Base-by-base conservation (phyloP, 805 yeast genomes). In the Pichia exigua region DNA sequence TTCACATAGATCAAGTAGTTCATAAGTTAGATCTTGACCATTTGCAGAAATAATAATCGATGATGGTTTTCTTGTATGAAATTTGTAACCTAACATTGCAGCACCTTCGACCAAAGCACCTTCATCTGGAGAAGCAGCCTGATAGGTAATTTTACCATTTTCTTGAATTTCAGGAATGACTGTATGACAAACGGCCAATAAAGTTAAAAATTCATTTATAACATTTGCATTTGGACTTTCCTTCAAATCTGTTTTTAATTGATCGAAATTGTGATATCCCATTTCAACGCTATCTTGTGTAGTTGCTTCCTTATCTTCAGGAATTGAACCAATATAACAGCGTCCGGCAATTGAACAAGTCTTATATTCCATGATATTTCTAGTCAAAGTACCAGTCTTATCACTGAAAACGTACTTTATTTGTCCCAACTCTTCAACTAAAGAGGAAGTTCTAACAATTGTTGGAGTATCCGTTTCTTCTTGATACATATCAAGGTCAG, bases 71-170 rank as follows among this genome's bases (percentile, higher is more conserved):
- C 99, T 85, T 45, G 89, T 81, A 9, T 79, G 77, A 65, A 94
- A 95, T 56, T 77, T 82, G 65, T 85, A 94, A 0, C 97, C 98
- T 45, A 92, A 71, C 61, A 74, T 75, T 0, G 97, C 94, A 18
- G 96, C 98, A 53, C 99, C 99, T 61, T 91, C 90, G 2, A 94
- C 99, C 55, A 94, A 74, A 0, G 99, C 99, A 48, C 99, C 99
- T 73, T 95, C 99, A 71, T 94, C 99, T 0, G 99, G 99, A 0
- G 98, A 91, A 0, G 99, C 97, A 1, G 99, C 99, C 69, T 94
- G 99, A 66, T 95, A 94, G 65, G 88, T 91, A 56, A 94, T 83
- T 2, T 75, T 59, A 0, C 86, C 87, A 51, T 72, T 73, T 1
- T 75, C 82, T 54, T 75, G 76, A 20, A 78, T 72, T 66, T 94